These are phyloP conservation scores for Saccharomycopsis malanga DNA, from an alignment of 805 yeast species.

Conservation along the genomic window DNA sequence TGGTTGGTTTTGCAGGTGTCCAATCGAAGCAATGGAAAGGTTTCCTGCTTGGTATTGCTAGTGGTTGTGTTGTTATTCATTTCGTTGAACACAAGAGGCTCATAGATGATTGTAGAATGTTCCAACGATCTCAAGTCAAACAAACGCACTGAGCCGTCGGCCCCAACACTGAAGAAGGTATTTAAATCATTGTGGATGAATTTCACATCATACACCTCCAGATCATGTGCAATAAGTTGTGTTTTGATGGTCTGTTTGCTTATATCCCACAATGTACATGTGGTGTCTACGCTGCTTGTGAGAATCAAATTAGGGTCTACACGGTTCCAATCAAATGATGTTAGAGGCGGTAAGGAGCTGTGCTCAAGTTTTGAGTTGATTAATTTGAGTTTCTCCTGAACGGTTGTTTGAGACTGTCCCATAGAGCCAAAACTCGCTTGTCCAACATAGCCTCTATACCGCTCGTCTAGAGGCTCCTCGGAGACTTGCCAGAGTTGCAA, in stretches of 20 bases:
- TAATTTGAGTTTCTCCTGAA: slow-evolving; percentile 36
- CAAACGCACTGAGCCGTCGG: slow-evolving; percentile 89
- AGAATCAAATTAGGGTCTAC: slow-evolving; percentile 63
- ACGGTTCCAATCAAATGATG: slow-evolving; percentile 90
- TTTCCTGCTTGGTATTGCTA: slow-evolving; percentile 30
- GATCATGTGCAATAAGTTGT: slow-evolving; percentile 93
- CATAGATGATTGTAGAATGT: slow-evolving; percentile 92
- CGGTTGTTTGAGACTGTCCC: not conserved
- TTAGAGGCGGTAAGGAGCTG: slow-evolving; percentile 73
- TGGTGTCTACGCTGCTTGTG: slow-evolving; percentile 88
- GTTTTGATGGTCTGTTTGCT: slow-evolving; percentile 67
- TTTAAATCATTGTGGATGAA: slow-evolving; percentile 68
- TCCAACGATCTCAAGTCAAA: slow-evolving; percentile 86
- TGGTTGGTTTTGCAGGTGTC: slow-evolving; percentile 76
- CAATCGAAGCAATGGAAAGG: slow-evolving; percentile 66
- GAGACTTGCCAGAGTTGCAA: slow-evolving; percentile 51
- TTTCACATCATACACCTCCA: slow-evolving; percentile 88
- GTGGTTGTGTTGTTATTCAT: slow-evolving; percentile 6
- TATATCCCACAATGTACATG: slow-evolving; percentile 95
- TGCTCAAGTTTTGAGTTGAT: slow-evolving; percentile 38
- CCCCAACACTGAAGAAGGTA: slow-evolving; percentile 87
- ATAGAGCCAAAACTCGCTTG: not conserved
- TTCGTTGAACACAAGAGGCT: slow-evolving; percentile 36
- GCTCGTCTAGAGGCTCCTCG: not conserved
- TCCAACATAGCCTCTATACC: not conserved